Conservation (phyloP, 176 grass and related monocot species). For the Dendrocalamus sinicus region DNA sequence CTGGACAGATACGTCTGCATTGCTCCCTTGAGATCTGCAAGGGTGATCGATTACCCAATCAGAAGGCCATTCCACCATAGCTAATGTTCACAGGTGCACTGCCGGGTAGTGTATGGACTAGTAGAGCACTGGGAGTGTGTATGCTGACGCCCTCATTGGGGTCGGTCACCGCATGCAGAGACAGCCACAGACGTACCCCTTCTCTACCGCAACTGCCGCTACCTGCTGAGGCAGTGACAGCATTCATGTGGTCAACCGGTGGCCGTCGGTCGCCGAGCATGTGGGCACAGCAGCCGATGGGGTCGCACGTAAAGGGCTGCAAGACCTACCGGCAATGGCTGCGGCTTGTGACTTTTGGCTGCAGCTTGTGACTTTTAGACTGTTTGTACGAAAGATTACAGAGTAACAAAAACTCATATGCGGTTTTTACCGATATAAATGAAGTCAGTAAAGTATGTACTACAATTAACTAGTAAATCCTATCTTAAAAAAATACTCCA, state of each 20-base stretch:
- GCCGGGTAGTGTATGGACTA: neutral
- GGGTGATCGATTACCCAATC: neutral
- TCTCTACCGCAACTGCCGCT: conserved; percentile 14
- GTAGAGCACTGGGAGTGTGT: conserved; percentile 3
- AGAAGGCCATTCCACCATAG: neutral
- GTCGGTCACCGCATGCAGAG: neutral
- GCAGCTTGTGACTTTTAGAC: too few relatives aligned
- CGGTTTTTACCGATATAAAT: too few relatives aligned
- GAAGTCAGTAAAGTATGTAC: too few relatives aligned
- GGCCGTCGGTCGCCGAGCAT: conserved; percentile 15
- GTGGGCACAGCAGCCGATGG: conserved; percentile 25
- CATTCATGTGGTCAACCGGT: neutral
- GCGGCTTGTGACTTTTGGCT: too few relatives aligned
- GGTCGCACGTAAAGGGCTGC: conserved; percentile 14
- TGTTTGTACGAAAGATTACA: too few relatives aligned
- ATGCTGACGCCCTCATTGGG: neutral
- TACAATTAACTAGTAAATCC: too few relatives aligned
- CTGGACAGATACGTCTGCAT: neutral
- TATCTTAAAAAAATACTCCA: too few relatives aligned
- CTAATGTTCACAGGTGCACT: neutral
- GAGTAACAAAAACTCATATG: too few relatives aligned
- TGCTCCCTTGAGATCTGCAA: neutral
- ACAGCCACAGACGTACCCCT: conserved; percentile 8
- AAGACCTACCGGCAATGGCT: conserved; percentile 32
- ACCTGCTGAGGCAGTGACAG: conserved; percentile 9